Evolutionary conservation across 805 yeast species (phyloP), one percentile per base, ranked within the genome.

Genomic region (Metschnikowia anglica): DNA sequence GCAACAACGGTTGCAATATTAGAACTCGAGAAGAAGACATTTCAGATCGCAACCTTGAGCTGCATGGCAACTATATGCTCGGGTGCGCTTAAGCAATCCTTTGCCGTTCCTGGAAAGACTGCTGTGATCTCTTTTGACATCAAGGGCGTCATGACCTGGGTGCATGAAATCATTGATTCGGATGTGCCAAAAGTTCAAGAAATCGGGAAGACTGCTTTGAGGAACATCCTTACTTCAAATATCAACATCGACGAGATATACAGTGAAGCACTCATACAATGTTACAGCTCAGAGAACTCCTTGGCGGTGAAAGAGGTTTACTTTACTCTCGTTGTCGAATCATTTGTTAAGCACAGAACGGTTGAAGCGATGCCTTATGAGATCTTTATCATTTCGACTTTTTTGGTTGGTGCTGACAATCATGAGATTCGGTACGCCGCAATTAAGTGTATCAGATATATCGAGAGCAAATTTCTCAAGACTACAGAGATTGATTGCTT

Each of bases 21-120:
- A 39, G 97, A 90, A 58, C 74, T 90, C 29, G 96, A 88, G 56
- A 79, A 78, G 51, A 76, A 81, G 34, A 79, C 81, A 24, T 61
- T 88, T 4, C 88, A 88, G 49, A 66, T 75, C 16, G 74, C 95
- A 1, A 79, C 95, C 0, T 70, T 88, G 37, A 84, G 88, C 46
- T 81, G 95, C 30, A 87, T 93, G 95, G 87, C 95, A 0, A 74
- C 83, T 0, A 66, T 93, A 20, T 81, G 95, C 52, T 72, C 82
- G 2, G 93, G 95, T n/a, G 78, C 83, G 2, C 77, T 89, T 7
- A 74, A 77, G 5, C 76, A 72, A 39, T 59, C 65, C 9, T 63
- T 74, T 24, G 63, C 70, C 23, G 67, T 76, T 25, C 68, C 75
- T 3, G 78, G 77, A 36, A 68, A 74, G 2, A 62, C 66, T 3